Evolutionary conservation across 257 asterid species (phyloP).

Genomic region (Voacanga thouarsii): DNA sequence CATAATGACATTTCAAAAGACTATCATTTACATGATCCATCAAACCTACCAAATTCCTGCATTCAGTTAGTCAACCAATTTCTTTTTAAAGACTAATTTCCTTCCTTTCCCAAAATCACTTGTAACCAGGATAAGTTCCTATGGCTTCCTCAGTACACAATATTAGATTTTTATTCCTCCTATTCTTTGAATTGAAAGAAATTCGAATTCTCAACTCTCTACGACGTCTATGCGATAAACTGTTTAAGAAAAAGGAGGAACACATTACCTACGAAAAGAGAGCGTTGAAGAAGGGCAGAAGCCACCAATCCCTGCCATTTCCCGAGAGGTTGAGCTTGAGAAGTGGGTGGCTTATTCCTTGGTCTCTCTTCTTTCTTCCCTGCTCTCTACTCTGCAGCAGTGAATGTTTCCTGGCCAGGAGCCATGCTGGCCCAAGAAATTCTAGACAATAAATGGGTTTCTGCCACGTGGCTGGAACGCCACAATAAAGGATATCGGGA

Average conservation of each 20-base stretch:
- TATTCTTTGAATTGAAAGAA: too few species aligned
- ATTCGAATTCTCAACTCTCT: too few species aligned
- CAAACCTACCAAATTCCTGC: background rate
- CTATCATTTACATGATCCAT: background rate
- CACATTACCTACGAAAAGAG: constrained; percentile 52
- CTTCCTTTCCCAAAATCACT: background rate
- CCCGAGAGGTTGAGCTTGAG: constrained; percentile 11
- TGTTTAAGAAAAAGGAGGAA: background rate
- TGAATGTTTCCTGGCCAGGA: constrained; percentile 5
- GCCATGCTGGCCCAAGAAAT: constrained; percentile 41
- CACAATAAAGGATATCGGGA: constrained; percentile 26
- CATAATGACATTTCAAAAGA: background rate
- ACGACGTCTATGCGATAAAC: too few species aligned
- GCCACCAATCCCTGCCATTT: constrained; percentile 66
- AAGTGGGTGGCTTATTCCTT: background rate
- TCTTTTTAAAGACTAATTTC: background rate
- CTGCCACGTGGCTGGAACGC: constrained; percentile 55
- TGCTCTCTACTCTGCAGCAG: background rate
- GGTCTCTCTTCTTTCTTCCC: background rate
- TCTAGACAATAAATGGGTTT: constrained; percentile 39
- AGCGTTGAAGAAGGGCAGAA: constrained; percentile 46
- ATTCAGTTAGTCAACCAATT: background rate
- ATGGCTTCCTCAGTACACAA: too few species aligned
- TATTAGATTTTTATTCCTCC: too few species aligned
- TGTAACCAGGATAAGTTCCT: background rate